These are phyloP conservation scores for Paragyromitra xinjiangensis DNA, from an alignment of 495 filamentous ascomycete species.

Conservation along the genomic window DNA sequence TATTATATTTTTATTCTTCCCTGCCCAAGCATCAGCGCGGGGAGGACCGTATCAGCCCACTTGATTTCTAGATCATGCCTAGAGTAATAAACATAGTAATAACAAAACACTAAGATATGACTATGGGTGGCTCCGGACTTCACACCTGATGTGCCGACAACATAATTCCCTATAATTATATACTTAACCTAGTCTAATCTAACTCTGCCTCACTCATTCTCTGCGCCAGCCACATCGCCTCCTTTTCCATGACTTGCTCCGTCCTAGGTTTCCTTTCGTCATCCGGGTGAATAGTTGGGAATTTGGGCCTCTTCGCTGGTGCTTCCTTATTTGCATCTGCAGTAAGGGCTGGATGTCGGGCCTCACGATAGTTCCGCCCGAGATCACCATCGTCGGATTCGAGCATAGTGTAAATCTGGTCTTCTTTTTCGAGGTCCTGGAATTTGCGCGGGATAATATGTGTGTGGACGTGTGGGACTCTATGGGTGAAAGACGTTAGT, in stretches of 20 bases:
- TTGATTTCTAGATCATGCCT: neutral
- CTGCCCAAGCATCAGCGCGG: neutral
- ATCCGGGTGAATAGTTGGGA: slow-evolving; percentile 66
- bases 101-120: neutral
- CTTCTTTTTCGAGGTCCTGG: slow-evolving; percentile 65
- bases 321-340: slow-evolving; percentile 28
- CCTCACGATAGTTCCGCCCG: slow-evolving; percentile 67
- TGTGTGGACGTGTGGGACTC: slow-evolving; percentile 87
- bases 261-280: slow-evolving; percentile 72
- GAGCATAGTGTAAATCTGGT: slow-evolving; percentile 79
- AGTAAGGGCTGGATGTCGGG: neutral
- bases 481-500: slow-evolving; percentile 49
- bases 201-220: slow-evolving; percentile 61
- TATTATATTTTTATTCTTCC: slow-evolving; percentile 10
- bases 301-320: slow-evolving; percentile 58
- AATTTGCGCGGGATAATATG: slow-evolving; percentile 85
- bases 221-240: slow-evolving; percentile 72
- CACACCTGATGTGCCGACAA: neutral
- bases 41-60: neutral
- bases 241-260: slow-evolving; percentile 78
- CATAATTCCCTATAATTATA: neutral
- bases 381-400: slow-evolving; percentile 88
- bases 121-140: neutral
- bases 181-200: slow-evolving; percentile 9
- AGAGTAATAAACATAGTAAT: neutral